These are phyloP conservation scores for Hypomontagnella monticulosa DNA, from an alignment of 495 filamentous ascomycete genomes.

Conservation along the genomic window DNA sequence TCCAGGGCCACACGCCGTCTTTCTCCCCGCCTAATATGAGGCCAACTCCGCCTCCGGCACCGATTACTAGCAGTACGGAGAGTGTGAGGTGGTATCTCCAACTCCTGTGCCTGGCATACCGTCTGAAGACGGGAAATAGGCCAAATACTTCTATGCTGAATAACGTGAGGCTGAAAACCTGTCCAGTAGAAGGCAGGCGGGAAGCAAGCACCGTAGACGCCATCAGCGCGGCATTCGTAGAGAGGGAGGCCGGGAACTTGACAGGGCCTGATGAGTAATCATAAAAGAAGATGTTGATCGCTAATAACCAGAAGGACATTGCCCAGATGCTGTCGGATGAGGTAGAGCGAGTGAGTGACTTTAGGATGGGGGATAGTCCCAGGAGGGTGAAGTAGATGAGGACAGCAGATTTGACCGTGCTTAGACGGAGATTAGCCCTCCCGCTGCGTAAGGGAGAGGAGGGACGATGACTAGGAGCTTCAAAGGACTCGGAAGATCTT, in stretches of 20 bases:
- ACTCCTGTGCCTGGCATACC: constrained; percentile 81
- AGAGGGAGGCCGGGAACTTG: constrained; percentile 80
- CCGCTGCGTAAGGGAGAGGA: constrained; percentile 41
- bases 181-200: constrained; percentile 84
- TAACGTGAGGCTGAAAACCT: constrained; percentile 94
- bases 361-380: constrained; percentile 91
- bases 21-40: constrained; percentile 62
- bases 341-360: constrained; percentile 90
- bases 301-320: constrained; percentile 89
- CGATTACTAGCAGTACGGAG: constrained; percentile 80
- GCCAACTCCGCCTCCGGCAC: constrained; percentile 80
- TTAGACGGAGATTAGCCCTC: constrained; percentile 52
- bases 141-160: constrained; percentile 98
- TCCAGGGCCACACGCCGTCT: constrained; percentile 70
- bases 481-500: constrained; percentile 37
- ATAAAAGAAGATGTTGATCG: constrained; percentile 96
- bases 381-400: constrained; percentile 92
- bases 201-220: constrained; percentile 92
- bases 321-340: constrained; percentile 95
- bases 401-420: constrained; percentile 82
- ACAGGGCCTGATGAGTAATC: constrained; percentile 81
- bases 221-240: constrained; percentile 95
- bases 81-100: constrained; percentile 85
- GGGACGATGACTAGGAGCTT: constrained; percentile 34
- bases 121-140: constrained; percentile 92